Percentiles rank a stretch among this genome's conserved stretches.
Conservation (phyloP, 1,139 yeast species). For the Schizosaccharomyces versatilis region DNA sequence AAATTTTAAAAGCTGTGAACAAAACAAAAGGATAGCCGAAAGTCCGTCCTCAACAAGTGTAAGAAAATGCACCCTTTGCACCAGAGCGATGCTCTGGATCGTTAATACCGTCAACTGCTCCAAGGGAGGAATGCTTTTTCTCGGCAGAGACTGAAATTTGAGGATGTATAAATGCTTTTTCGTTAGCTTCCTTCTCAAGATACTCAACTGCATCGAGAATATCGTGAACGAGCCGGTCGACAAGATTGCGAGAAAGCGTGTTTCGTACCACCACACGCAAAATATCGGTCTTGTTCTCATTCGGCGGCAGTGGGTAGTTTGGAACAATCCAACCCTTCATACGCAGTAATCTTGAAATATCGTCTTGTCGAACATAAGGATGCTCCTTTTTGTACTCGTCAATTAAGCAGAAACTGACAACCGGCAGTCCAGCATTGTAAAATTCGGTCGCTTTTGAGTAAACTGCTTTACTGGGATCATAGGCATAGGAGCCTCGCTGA, state of each 20-base stretch:
- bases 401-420: slow-evolving; percentile 63
- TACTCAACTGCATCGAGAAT: slow-evolving; percentile 31
- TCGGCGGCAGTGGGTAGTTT: slow-evolving; percentile 64
- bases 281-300: slow-evolving; percentile 33
- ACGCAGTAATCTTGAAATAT: slow-evolving; percentile 50
- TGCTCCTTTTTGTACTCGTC: slow-evolving; percentile 33
- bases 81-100: no score
- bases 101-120: no score
- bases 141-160: no score
- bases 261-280: slow-evolving; percentile 68
- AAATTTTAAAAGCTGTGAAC: no score
- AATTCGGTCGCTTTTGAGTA: slow-evolving; percentile 16
- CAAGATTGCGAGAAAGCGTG: slow-evolving; percentile 45
- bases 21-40: no score
- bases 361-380: slow-evolving; percentile 71
- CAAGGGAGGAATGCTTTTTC: no score
- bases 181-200: neutral
- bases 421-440: slow-evolving; percentile 65
- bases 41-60: no score
- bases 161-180: no score
- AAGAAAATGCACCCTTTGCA: no score
- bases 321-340: slow-evolving; percentile 76
- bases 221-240: slow-evolving; percentile 51
- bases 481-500: slow-evolving; percentile 20
- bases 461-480: slow-evolving; percentile 15